A percentile compares a stretch with the other conserved stretches of the same genome.
Evolutionary conservation across 1,284 basidiomycete genomes (phyloP).

Genomic region (Irpex lacteus): DNA sequence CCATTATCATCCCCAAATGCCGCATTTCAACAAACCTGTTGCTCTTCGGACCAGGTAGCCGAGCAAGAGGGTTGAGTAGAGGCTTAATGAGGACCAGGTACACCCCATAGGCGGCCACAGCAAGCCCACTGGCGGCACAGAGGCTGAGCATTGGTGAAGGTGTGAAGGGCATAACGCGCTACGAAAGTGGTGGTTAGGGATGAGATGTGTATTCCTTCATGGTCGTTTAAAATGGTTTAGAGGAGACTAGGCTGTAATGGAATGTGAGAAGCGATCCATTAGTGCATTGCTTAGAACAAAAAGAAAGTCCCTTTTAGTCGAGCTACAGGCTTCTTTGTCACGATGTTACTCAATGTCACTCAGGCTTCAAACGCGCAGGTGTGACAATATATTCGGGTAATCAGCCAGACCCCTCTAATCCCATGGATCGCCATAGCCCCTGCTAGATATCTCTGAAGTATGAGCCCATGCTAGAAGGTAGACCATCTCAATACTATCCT

Average conservation of each 20-base stretch:
- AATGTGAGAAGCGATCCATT: not conserved
- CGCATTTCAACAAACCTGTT: constrained; percentile 42
- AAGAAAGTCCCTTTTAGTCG: not conserved
- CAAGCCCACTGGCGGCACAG: constrained; percentile 15
- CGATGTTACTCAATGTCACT: no score
- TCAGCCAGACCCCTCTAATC: no score
- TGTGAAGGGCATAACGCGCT: not conserved
- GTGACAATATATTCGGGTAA: no score
- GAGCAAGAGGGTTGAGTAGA: constrained; percentile 47
- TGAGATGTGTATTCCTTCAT: not conserved
- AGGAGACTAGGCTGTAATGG: not conserved
- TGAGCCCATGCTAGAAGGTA: no score
- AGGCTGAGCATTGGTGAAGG: constrained; percentile 10
- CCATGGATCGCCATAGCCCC: no score
- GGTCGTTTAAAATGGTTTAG: not conserved
- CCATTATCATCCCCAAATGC: constrained; percentile 53
- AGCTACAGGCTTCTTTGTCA: no score
- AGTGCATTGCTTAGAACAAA: not conserved
- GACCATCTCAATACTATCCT: no score
- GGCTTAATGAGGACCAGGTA: constrained; percentile 37
- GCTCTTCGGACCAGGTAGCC: constrained; percentile 58
- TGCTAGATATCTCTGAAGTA: no score
- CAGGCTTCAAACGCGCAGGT: no score
- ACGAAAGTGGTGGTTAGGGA: not conserved
- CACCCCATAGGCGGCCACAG: constrained; percentile 20